These are phyloP conservation scores for Linnemannia elongata DNA, from an alignment of 192 early-diverging fungal genomes.

Conservation along the genomic window DNA sequence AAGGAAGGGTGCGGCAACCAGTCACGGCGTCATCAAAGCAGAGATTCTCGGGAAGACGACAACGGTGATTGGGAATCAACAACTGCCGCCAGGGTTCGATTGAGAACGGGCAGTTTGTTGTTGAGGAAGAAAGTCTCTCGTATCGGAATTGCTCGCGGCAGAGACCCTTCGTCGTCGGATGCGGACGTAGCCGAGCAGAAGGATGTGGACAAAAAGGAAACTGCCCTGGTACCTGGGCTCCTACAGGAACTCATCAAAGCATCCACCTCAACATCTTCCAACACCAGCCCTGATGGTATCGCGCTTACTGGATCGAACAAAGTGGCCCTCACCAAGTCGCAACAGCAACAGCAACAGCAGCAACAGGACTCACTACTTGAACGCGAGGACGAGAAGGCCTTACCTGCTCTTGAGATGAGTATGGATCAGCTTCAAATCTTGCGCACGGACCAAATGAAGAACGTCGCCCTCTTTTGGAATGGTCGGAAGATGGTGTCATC, in stretches of 20 bases:
- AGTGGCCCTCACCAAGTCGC: neutral
- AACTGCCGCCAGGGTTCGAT: slow-evolving; percentile 2
- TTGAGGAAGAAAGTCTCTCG: slow-evolving; percentile 3
- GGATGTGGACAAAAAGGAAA: neutral
- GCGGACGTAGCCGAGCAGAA: neutral
- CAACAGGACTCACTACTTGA: neutral
- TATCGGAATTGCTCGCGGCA: slow-evolving; percentile 2
- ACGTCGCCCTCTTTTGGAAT: slow-evolving; percentile 15
- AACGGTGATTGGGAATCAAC: neutral
- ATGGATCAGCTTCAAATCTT: slow-evolving; percentile 5
- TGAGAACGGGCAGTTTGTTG: neutral
- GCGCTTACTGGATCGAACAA: neutral
- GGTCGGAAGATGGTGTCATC: neutral
- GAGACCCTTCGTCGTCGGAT: neutral
- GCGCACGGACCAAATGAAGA: neutral
- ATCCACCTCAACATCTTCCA: neutral
- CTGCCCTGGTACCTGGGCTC: neutral
- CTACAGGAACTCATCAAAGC: neutral
- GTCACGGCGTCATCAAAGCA: neutral
- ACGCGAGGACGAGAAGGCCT: neutral
- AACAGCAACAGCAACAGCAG: neutral
- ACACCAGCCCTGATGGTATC: neutral
- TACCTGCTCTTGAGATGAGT: neutral
- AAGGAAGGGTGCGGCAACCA: neutral
- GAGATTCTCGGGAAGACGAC: neutral